These are phyloP conservation scores for Triticum monococcum DNA, from an alignment of 176 grass and related monocot genomes.

Conservation along the genomic window DNA sequence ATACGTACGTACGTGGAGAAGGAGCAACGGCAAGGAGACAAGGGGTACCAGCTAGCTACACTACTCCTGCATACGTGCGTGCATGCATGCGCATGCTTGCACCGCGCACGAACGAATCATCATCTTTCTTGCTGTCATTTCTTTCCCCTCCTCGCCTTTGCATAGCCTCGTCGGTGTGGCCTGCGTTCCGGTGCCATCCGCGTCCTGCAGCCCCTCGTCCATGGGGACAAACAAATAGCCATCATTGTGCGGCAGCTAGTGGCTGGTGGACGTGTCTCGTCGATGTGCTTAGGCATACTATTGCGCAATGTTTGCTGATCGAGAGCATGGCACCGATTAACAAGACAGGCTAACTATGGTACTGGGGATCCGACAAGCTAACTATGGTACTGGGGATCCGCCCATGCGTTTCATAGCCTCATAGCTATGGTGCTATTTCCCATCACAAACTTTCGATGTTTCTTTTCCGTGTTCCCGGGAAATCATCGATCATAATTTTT, in stretches of 20 bases:
- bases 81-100: background rate
- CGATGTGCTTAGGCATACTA: background rate
- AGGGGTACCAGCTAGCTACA: background rate
- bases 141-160: constrained; percentile 24
- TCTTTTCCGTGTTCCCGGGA: too few species aligned
- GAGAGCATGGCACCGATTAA: background rate
- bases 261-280: background rate
- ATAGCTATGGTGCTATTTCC: background rate
- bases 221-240: constrained; percentile 4
- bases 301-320: background rate
- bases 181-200: constrained; percentile 36
- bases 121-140: background rate
- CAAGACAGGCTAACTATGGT: background rate
- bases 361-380: too few species aligned
- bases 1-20: constrained; percentile 19
- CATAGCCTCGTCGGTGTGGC: constrained; percentile 28
- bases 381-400: too few species aligned
- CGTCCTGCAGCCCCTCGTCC: background rate
- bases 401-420: background rate
- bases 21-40: constrained; percentile 36
- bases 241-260: background rate
- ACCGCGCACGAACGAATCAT: background rate
- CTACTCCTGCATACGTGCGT: background rate
- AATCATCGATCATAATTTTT: too few species aligned
- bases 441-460: background rate